A percentile compares a stretch with the other conserved stretches of the same genome.
phyloP scores from a whole-genome alignment of 495 filamentous ascomycete genomes.

The Trichocladium antarcticum region DNA sequence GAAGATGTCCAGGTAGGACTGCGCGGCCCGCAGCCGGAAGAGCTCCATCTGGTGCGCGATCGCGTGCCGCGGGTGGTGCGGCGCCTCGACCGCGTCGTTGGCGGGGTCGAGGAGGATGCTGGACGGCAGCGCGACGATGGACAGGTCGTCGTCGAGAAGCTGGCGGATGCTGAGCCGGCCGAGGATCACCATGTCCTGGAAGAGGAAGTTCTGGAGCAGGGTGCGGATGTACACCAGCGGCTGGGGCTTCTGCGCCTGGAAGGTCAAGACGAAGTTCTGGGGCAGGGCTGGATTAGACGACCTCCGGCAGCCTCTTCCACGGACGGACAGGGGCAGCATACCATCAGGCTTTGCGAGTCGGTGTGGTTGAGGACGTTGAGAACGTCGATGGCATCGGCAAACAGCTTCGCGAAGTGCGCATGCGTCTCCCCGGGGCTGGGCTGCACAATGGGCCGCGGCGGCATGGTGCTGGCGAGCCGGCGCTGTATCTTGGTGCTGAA shows the following conservation, averaged over 20 bases:
- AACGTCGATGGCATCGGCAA: slow-evolving; percentile 58
- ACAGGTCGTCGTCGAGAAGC: slow-evolving; percentile 69
- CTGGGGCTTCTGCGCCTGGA: slow-evolving; percentile 68
- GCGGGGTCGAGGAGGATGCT: slow-evolving; percentile 57
- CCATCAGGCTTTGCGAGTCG: slow-evolving; percentile 57
- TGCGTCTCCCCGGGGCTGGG: slow-evolving; percentile 61
- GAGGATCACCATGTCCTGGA: slow-evolving; percentile 55
- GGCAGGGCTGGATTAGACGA: slow-evolving; percentile 2
- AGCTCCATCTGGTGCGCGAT: slow-evolving; percentile 67
- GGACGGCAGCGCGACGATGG: slow-evolving; percentile 60
- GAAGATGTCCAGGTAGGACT: slow-evolving; percentile 74
- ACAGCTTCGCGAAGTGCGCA: slow-evolving; percentile 56
- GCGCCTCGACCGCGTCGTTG: slow-evolving; percentile 65
- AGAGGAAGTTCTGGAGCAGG: slow-evolving; percentile 64
- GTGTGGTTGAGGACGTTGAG: slow-evolving; percentile 57
- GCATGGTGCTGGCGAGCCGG: slow-evolving; percentile 79
- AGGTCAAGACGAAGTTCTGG: slow-evolving; percentile 56
- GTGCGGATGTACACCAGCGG: slow-evolving; percentile 77
- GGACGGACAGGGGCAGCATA: slow-evolving; percentile 24
- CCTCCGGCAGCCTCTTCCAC: too few species aligned
- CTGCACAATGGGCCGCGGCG: slow-evolving; percentile 79
- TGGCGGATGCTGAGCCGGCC: slow-evolving; percentile 57
- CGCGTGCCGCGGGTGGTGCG: slow-evolving; percentile 63
- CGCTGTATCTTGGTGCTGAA: slow-evolving; percentile 89
- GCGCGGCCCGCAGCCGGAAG: slow-evolving; percentile 61